Percentiles rank a stretch among this genome's conserved stretches.
Evolutionary conservation across 768 basidiomycete genomes (phyloP).

Genomic region (Russula abietina): DNA sequence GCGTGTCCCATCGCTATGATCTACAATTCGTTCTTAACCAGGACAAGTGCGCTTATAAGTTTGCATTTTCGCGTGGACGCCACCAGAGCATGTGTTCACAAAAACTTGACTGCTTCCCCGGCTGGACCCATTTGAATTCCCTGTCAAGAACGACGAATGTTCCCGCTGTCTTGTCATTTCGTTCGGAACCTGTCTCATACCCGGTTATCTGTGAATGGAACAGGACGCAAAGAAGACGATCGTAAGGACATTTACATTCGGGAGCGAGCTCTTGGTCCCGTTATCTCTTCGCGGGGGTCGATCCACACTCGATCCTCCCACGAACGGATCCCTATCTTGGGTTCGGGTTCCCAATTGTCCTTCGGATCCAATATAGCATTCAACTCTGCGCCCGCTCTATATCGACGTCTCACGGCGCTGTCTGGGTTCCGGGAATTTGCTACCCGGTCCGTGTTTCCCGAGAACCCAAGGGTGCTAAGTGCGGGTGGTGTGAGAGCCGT

Average conservation of each 20-base stretch:
- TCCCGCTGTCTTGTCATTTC: neutral
- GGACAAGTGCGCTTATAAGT: neutral
- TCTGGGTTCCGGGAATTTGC: constrained; percentile 15
- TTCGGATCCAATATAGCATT: constrained; percentile 16
- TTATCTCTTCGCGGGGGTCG: constrained; percentile 6
- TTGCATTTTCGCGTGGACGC: neutral
- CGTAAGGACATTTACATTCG: neutral
- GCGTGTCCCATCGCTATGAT: neutral
- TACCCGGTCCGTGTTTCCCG: constrained; percentile 12
- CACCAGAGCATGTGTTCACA: constrained; percentile 12
- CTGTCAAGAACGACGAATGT: neutral
- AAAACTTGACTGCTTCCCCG: constrained; percentile 1
- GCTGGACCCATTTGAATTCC: neutral
- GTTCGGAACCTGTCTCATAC: neutral
- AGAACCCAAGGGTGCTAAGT: neutral
- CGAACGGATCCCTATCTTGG: constrained; percentile 5
- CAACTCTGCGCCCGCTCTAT: neutral
- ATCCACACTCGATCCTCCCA: constrained; percentile 21
- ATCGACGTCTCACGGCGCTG: neutral
- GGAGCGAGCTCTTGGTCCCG: neutral
- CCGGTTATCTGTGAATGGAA: constrained; percentile 14
- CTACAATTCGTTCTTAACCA: neutral
- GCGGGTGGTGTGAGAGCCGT: neutral
- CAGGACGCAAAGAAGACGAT: neutral
- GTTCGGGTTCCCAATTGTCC: neutral